Evolutionary conservation across 1,139 yeast genomes (phyloP).

Genomic region (Magnusiomyces magnusii): DNA sequence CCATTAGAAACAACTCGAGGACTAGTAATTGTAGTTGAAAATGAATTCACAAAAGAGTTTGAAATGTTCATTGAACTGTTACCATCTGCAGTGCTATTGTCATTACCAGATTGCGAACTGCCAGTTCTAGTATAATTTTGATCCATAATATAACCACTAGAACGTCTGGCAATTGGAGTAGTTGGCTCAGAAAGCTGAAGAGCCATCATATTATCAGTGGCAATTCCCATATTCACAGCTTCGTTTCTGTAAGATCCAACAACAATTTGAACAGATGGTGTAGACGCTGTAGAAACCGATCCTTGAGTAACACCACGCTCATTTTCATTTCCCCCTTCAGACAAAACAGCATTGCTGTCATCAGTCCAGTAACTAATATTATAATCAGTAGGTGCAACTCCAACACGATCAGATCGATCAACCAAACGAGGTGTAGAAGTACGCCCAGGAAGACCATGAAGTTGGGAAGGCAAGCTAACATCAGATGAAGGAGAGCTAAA

Average conservation of each 20-base stretch:
- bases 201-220: background rate
- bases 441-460: background rate
- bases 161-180: background rate
- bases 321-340: background rate
- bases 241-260: background rate
- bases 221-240: background rate
- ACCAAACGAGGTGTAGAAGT: background rate
- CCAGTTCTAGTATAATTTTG: background rate
- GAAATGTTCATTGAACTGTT: background rate
- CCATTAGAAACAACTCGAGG: background rate
- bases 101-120: background rate
- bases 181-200: background rate
- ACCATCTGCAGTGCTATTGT: background rate
- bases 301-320: background rate
- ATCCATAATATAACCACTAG: background rate
- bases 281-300: background rate
- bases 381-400: background rate
- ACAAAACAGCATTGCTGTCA: background rate
- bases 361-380: background rate
- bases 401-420: background rate
- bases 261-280: background rate
- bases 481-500: background rate
- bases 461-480: background rate
- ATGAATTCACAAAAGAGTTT: background rate
- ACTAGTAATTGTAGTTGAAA: background rate